phyloP scores from a whole-genome alignment of 106 monocot genomes.

The Xerophyta viscosa region DNA sequence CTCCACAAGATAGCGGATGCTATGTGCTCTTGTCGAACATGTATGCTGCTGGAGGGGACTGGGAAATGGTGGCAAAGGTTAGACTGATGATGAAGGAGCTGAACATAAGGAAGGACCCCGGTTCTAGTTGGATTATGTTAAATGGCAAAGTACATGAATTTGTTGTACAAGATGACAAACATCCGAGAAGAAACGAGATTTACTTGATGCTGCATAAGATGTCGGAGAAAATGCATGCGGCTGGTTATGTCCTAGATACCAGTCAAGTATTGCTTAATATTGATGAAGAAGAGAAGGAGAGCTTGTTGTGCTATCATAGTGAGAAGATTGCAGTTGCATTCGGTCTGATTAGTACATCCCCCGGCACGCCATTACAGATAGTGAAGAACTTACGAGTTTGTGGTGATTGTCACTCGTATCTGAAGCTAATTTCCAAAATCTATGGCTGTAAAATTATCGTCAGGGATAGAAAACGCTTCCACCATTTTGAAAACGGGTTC shows the following conservation, averaged over 20 bases:
- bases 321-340: slow-evolving; percentile 3
- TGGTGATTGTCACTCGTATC: slow-evolving; percentile 4
- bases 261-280: background rate
- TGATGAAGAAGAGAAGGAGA: slow-evolving; percentile 6
- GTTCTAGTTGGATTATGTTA: slow-evolving; percentile 12
- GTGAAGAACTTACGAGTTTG: background rate
- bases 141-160: slow-evolving; percentile 1
- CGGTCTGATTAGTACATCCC: background rate
- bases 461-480: slow-evolving; percentile 8
- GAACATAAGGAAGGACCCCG: slow-evolving; percentile 9
- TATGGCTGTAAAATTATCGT: background rate
- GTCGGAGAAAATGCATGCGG: background rate
- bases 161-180: slow-evolving; percentile 1
- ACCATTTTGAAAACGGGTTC: slow-evolving; percentile 4
- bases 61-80: slow-evolving; percentile 1
- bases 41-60: slow-evolving; percentile 9
- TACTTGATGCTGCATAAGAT: background rate
- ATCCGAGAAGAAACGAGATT: slow-evolving; percentile 2
- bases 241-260: background rate
- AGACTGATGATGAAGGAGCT: slow-evolving; percentile 13
- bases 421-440: slow-evolving; percentile 4
- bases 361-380: background rate
- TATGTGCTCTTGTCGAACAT: slow-evolving; percentile 14
- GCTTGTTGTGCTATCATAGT: background rate
- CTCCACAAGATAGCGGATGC: background rate